Conservation (phyloP, 1,284 basidiomycete species). For the Singerocomus rubriflavus region DNA sequence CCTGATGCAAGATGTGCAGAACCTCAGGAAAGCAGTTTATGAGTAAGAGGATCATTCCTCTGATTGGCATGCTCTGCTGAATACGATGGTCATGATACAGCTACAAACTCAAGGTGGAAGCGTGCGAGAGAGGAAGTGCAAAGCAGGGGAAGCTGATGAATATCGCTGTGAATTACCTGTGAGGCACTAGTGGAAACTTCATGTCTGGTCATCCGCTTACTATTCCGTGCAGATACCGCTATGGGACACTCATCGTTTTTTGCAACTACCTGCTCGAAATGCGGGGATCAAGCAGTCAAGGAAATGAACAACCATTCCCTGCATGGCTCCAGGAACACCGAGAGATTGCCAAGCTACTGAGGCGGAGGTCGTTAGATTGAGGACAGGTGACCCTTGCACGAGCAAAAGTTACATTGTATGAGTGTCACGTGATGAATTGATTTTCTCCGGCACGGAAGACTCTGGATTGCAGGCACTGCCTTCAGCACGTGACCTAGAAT, state of each 20-base stretch:
- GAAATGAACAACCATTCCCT: conserved; percentile 61
- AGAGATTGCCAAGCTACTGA: conserved; percentile 80
- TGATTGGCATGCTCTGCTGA: not conserved
- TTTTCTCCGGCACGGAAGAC: too few species aligned
- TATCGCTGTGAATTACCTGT: conserved; percentile 85
- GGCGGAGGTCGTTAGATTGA: conserved; percentile 71
- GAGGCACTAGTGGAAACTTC: conserved; percentile 27
- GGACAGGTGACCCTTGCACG: not conserved
- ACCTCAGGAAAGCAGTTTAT: conserved; percentile 88
- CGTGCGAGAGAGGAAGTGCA: conserved; percentile 71
- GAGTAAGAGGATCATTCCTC: conserved; percentile 52
- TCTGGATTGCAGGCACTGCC: too few species aligned
- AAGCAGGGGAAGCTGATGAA: conserved; percentile 75
- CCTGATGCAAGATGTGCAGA: conserved; percentile 92
- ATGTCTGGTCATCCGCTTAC: conserved; percentile 2
- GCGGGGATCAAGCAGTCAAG: conserved; percentile 42
- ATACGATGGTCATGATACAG: conserved; percentile 38
- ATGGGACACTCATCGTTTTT: conserved; percentile 92
- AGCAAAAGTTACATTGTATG: too few species aligned
- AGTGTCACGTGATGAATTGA: too few species aligned
- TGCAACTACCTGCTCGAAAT: conserved; percentile 93
- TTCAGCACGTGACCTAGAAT: too few species aligned
- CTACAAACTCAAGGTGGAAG: conserved; percentile 88
- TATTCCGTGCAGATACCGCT: conserved; percentile 58
- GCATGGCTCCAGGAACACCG: conserved; percentile 80